Evolutionary conservation across 345 rosid species (phyloP).

Genomic region (Angophora floribunda): DNA sequence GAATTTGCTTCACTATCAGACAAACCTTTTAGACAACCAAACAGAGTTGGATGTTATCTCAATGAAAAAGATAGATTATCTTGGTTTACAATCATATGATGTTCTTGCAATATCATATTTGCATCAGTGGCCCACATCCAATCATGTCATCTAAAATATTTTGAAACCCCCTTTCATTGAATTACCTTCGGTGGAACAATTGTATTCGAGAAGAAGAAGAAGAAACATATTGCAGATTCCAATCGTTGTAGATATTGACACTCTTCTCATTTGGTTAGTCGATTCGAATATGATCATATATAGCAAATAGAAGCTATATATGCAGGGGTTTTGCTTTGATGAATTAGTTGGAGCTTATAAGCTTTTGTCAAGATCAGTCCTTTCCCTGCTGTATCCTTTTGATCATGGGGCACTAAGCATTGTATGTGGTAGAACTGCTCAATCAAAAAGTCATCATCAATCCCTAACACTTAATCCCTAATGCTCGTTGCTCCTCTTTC

Average conservation of each 20-base stretch:
- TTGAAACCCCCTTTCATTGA: not conserved
- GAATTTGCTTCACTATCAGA: not conserved
- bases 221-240: not conserved
- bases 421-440: not conserved
- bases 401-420: not conserved
- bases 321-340: not conserved
- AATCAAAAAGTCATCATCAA: not conserved
- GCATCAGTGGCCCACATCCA: conserved; percentile 1
- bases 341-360: not conserved
- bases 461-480: not conserved
- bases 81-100: not conserved
- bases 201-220: not conserved
- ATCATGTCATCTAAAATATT: not conserved
- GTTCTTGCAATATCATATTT: not conserved
- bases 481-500: not conserved
- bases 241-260: not conserved
- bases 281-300: not conserved
- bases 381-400: not conserved
- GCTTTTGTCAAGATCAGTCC: not conserved
- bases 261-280: not conserved
- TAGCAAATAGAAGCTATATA: not conserved
- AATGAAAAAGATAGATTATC: not conserved
- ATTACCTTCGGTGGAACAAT: not conserved
- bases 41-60: not conserved
- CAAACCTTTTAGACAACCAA: not conserved